Base-by-base conservation (phyloP, 2,329 filamentous ascomycete species). In the Cryphonectria nitschkei region DNA sequence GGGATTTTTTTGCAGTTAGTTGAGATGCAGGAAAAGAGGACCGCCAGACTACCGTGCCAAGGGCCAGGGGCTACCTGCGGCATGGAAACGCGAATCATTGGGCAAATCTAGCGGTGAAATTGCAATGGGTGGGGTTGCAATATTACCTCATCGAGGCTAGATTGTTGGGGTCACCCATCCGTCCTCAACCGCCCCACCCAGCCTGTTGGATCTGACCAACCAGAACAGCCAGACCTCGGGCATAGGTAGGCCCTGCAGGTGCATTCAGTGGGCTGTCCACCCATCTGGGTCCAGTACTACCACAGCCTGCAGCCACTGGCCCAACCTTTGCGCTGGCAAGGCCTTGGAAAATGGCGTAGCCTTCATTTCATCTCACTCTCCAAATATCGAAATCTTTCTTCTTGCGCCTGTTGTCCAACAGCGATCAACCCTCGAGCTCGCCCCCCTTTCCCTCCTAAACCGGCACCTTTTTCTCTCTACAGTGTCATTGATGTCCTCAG, bases 391-490 rank as follows among this genome's bases (percentile, higher is more conserved):
- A 46, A 64, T 65, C 41, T 52, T 65, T 52, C 26, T 65, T 52
- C 29, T 65, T 52, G 41, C 16, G 19, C 50, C 63, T 43, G 50
- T 52, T 52, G 63, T 22, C 63, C 63, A 65, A 22, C 63, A 52
- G 26, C 63, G 43, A 64, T 64, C 61, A 65, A 52, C 63, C 63
- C 63, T 65, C 63, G n/a, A 65, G 22, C 3, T 22, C 13, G 6
- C 4, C 43, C 16, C 41, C n/a, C 39, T 52, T n/a, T 52, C n/a
- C 41, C 22, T 52, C 39, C 41, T 65, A n/a, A 16, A 39, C 22
- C 61, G 61, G 60, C 60, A n/a, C 37, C 37, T 64, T 46, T 43
- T 43, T n/a, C 9, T 26, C 61, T 64, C 37, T 29, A 32, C 26
- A 46, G 39, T 46, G n/a, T 46, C 26, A 39, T 58, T 19, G 26